phyloP scores from a whole-genome alignment of 1,284 basidiomycete species.

The Trichosporon faecale region DNA sequence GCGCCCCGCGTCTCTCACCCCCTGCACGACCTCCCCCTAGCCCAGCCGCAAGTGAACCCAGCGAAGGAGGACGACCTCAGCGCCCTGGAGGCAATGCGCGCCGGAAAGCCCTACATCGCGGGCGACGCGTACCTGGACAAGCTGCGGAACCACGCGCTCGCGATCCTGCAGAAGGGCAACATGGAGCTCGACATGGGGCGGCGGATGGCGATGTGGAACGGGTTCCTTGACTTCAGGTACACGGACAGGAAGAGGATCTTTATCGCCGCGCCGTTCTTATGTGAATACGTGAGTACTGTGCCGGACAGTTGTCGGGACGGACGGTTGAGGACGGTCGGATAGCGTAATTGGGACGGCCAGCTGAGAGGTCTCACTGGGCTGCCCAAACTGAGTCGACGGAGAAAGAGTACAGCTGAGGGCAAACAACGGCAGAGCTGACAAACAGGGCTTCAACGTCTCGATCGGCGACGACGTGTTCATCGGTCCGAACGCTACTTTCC shows the following conservation, averaged over 20 bases:
- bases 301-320: too few species aligned
- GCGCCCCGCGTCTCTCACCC: background rate
- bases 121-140: slow-evolving; percentile 39
- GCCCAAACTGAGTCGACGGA: too few species aligned
- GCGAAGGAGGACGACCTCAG: slow-evolving; percentile 1
- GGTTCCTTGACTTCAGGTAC: slow-evolving; percentile 22
- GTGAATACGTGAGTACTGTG: slow-evolving; percentile 50
- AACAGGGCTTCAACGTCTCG: slow-evolving; percentile 48
- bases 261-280: slow-evolving; percentile 34
- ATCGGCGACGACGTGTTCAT: slow-evolving; percentile 45
- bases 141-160: slow-evolving; percentile 24
- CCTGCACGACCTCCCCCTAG: background rate
- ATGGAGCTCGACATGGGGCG: slow-evolving; percentile 23
- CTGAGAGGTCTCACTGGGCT: too few species aligned
- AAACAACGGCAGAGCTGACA: background rate
- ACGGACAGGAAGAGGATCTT: slow-evolving; percentile 21
- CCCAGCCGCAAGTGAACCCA: background rate
- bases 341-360: too few species aligned
- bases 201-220: slow-evolving; percentile 28
- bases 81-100: slow-evolving; percentile 29
- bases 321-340: too few species aligned
- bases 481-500: slow-evolving; percentile 43
- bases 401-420: too few species aligned
- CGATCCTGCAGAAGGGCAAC: slow-evolving; percentile 32
- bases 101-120: slow-evolving; percentile 35